Base-by-base conservation (phyloP, 2,329 filamentous ascomycete species). In the Magnaporthales sp. region DNA sequence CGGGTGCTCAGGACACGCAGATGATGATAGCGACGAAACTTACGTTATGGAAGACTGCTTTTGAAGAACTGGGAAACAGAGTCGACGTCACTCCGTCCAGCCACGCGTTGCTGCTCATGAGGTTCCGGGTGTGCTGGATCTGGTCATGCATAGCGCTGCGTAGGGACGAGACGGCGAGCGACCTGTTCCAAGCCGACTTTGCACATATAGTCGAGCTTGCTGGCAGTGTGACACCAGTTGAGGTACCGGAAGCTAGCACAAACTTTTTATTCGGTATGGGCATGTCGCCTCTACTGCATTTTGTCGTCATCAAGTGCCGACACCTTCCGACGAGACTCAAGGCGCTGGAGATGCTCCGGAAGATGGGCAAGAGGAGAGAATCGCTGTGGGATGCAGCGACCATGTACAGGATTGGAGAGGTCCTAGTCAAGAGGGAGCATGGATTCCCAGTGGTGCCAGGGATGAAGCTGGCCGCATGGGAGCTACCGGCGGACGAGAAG, bases 211-310 rank as follows among this genome's bases (percentile, higher is more conserved):
- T 81, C 38, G 74, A 75, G 0, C 69, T 78, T 0, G 75, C 77
- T 0, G 72, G 74, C 0, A 75, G 76, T 0, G 72, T 74, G 4
- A 69, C 73, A 2, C 32, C 31, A 15, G 19, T 29, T 3, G 24
- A 27, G 46, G 32, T 9, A 7, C 13, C 15, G 38, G n/a, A 46
- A 19, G 22, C 32, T 51, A 11, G 26, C 26, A n/a, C 19, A 30
- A 58, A 69, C 64, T 82, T 82, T 46, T 75, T 74, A 5, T 81
- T 81, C 63, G 79, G 81, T 60, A 80, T 78, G 13, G 78, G 80
- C 22, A 66, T 81, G 0, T 73, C 81, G 24, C 76, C 78, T 0
- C 77, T 79, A 0, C 69, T 82, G 0, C 80, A 80, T 69, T 82
- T 78, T 69, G 75, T 77, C 8, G 75, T 73, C 1, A 71, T 72